Evolutionary conservation across 208 protist species (phyloP).

Genomic region (Acanthamoeba lenticulata): DNA sequence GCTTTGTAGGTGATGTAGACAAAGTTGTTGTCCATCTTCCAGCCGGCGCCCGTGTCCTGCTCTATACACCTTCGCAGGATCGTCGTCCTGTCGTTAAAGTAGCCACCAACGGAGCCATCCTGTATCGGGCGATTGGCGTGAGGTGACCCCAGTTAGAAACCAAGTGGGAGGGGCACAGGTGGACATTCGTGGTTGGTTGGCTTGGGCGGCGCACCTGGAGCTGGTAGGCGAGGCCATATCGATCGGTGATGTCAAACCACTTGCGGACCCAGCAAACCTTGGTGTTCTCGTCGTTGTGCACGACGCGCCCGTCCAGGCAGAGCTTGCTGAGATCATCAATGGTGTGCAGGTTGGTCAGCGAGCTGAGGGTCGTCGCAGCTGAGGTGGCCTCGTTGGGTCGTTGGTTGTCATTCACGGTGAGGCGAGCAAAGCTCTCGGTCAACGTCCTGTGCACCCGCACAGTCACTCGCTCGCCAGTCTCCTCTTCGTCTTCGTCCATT

Average conservation of each 20-base stretch:
- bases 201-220: slow-evolving; percentile 77
- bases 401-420: neutral
- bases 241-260: slow-evolving; percentile 95
- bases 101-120: slow-evolving; percentile 93
- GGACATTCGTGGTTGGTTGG: neutral
- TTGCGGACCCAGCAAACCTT: slow-evolving; percentile 91
- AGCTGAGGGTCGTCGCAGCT: neutral
- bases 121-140: slow-evolving; percentile 51
- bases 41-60: neutral
- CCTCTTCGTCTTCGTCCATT: neutral
- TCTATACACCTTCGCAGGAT: slow-evolving; percentile 86
- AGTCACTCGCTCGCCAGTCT: neutral
- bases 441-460: neutral
- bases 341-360: neutral
- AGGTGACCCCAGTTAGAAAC: too few species aligned
- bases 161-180: neutral
- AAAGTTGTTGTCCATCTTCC: slow-evolving; percentile 51
- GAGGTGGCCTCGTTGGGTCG: neutral
- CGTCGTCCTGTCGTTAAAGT: slow-evolving; percentile 98
- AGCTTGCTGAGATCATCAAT: neutral
- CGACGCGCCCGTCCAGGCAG: neutral
- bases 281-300: neutral
- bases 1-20: slow-evolving; percentile 45
- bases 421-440: slow-evolving; percentile 9
- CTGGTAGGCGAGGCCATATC: slow-evolving; percentile 98